Evolutionary conservation across 306 rosid species (phyloP), one percentile per base, ranked within the genome.

Genomic region (Pyrus pyrifolia): DNA sequence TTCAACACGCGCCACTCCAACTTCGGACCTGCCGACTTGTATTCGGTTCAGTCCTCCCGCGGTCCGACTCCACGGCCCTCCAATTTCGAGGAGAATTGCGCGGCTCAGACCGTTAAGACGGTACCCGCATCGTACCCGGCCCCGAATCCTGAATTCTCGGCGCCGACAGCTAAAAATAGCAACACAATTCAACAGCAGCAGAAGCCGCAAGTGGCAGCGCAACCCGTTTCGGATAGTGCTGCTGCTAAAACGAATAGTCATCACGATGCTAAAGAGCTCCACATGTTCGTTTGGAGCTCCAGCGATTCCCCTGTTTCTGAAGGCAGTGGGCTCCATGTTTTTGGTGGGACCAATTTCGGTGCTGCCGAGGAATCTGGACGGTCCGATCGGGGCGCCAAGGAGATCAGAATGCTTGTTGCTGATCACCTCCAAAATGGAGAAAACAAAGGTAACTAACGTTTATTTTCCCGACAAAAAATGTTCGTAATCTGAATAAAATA

Each of bases 221-320:
- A 66, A 22, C 80, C 31, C 10, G 88, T 60, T 3, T 59, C 62
- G 40, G 68, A 62, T 7, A 14, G 17, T 62, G 67, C 19, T 62
- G 4, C 35, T 14, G 8, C 67, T 62, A 93, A 89, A 75, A 27
- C 85, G 0, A 91, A 76, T 31, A 31, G 68, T 64, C 11, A 17
- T 64, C 68, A 89, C 25, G 97, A 93, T 29, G 97, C 95, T 5
- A 93, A 93, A 71, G 98, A 93, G 87, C 95, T 93, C 7, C 98
- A 93, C 80, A 91, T 93, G 98, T 93, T 91, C 17, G 98, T 93
- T 33, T 93, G 98, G 98, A 93, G 98, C 81, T 91, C 98, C 0
- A 91, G 95, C 19, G 88, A 83, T 0, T 93, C 98, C 0, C 97
- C 98, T 17, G 98, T 91, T 65, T 92, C 98, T 0, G 97, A 96